Evolutionary conservation across 2,329 filamentous ascomycete genomes (phyloP), one percentile per base, ranked within the genome.

Genomic region (Ilyonectria mors-panacis): DNA sequence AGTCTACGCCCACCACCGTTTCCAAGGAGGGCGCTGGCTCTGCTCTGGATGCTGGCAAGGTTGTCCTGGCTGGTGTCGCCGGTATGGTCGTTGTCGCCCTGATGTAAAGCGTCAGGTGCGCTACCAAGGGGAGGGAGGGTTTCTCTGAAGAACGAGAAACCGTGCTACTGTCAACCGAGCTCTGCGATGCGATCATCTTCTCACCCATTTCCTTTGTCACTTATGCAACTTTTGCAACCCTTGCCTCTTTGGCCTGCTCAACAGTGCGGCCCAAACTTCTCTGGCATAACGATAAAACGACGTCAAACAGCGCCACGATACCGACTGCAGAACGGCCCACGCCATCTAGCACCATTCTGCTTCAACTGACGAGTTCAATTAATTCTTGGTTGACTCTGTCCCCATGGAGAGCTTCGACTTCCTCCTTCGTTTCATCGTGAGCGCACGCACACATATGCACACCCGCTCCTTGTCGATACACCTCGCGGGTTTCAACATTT

Each of bases 21-120:
- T 81, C 81, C 65, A 53, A 26, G 2, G 76, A 76, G 59, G 84
- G 78, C 73, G 85, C 82, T 66, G 86, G 79, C n/a, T 76, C 79
- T 26, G 80, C 81, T 23, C 78, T 88, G 47, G 80, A 82, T 48
- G 83, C 82, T 17, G 79, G 81, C 57, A 81, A 83, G 51, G 74
- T 87, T 13, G 84, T 83, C 37, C 72, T 87, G 44, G 85, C 83
- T n/a, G 86, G 84, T 58, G 74, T 87, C 51, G 83, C 83, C 48
- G 87, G 85, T 59, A 82, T 87, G 71, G 75, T 86, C n/a, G 81
- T 81, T 53, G 83, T 83, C 17, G 85, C 82, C n/a, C 69, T 89
- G 64, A 78, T 89, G 76, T 90, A 87, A 83, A 64, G 15, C 23
- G 33, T 13, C 33, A n/a, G 37, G 39, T 35, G 42, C 55, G 47